Conservation (phyloP, 2,329 filamentous ascomycete species). For the Colletotrichum coccodes region DNA sequence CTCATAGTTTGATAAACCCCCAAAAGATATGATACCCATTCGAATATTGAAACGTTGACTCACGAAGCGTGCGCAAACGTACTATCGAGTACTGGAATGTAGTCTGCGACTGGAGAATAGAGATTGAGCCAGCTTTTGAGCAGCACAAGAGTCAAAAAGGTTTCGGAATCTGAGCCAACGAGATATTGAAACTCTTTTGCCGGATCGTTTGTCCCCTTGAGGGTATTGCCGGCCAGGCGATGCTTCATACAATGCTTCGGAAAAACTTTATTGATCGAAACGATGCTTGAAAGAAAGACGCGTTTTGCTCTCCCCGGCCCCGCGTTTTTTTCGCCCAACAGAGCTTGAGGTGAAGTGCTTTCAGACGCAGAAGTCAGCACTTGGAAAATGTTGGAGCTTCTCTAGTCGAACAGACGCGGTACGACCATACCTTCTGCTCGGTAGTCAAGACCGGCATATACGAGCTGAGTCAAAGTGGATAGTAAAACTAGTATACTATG, state of each 20-base stretch:
- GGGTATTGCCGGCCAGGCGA: slow-evolving; percentile 46
- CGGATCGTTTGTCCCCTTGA: slow-evolving; percentile 44
- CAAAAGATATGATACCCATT: slow-evolving; percentile 48
- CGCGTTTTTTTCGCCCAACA: slow-evolving; percentile 43
- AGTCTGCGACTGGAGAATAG: slow-evolving; percentile 45
- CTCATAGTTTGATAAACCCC: slow-evolving; percentile 49
- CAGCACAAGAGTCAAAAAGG: slow-evolving; percentile 49
- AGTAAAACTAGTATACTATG: neutral
- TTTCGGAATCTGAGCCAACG: slow-evolving; percentile 52
- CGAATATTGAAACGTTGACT: slow-evolving; percentile 48
- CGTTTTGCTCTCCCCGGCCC: slow-evolving; percentile 48
- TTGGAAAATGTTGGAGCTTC: slow-evolving; percentile 39
- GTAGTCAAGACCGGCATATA: slow-evolving; percentile 36
- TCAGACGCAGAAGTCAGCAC: slow-evolving; percentile 42
- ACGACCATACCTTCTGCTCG: slow-evolving; percentile 42
- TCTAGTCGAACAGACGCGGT: slow-evolving; percentile 43
- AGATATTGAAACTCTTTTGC: slow-evolving; percentile 51
- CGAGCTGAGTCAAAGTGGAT: neutral
- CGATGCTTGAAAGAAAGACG: slow-evolving; percentile 51
- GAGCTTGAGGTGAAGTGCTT: slow-evolving; percentile 40
- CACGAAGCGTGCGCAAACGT: slow-evolving; percentile 42
- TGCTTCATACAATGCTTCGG: slow-evolving; percentile 50
- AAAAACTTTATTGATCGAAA: slow-evolving; percentile 43
- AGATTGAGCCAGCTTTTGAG: slow-evolving; percentile 47
- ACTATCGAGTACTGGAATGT: slow-evolving; percentile 44